Percentiles rank a stretch among this genome's conserved stretches.
These are phyloP conservation scores for Trichoderma sp. DNA, from an alignment of 2,329 filamentous ascomycete genomes.

Conservation along the genomic window DNA sequence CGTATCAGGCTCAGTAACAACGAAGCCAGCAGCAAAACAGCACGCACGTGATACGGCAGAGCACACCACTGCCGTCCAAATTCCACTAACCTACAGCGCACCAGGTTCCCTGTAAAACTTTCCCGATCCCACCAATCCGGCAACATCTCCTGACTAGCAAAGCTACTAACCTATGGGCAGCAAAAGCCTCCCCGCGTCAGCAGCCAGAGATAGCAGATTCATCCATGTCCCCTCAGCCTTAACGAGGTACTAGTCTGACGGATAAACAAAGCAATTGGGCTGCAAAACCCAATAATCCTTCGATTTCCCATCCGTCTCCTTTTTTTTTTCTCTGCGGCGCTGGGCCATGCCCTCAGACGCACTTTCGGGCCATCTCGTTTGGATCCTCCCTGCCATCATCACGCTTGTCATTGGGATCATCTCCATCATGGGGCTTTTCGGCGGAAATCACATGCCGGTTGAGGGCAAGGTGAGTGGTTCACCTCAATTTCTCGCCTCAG, in stretches of 20 bases:
- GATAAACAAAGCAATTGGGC: background rate
- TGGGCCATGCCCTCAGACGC: constrained; percentile 17
- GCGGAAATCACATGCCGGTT: constrained; percentile 75
- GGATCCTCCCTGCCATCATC: constrained; percentile 32
- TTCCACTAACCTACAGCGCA: background rate
- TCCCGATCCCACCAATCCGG: background rate
- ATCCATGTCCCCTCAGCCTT: background rate
- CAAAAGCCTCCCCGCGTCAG: background rate
- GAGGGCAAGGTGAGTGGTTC: constrained; percentile 68
- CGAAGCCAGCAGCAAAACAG: background rate
- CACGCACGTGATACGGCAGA: background rate
- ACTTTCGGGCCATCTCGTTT: constrained; percentile 17
- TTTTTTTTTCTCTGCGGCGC: background rate
- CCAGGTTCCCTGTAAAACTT: background rate
- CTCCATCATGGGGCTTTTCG: constrained; percentile 63
- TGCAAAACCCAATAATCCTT: background rate
- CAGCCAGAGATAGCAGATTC: background rate
- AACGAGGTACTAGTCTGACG: background rate
- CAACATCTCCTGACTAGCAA: background rate
- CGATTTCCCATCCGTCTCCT: background rate
- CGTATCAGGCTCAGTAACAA: background rate
- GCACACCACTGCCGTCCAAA: background rate
- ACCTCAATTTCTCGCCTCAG: background rate
- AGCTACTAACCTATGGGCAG: background rate
- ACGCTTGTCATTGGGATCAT: constrained; percentile 33